Base-by-base conservation (phyloP, 2,329 filamentous ascomycete genomes). In the Hymenoscyphus linearis region DNA sequence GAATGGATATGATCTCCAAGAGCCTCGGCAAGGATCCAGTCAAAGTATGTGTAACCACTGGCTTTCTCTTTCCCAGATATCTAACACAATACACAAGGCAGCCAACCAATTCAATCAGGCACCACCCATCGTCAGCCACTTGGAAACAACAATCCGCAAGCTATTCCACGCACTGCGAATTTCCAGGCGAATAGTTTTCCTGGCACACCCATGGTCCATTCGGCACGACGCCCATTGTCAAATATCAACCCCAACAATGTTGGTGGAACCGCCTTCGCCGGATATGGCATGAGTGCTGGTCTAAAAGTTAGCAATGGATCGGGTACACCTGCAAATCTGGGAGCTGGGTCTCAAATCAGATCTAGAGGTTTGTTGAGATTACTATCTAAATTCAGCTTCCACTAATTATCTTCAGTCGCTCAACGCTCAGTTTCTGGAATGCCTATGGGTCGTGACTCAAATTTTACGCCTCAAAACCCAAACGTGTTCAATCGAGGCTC, bases 201-300 rank as follows among this genome's bases (percentile, higher is more conserved):
- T 53, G 59, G 62, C 27, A 70, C 69, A 2, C 67, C 68, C 13
- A 57, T 66, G 16, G 44, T 25, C n/a, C 44, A 22, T 50, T 54
- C 59, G 25, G 64, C 62, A 18, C 60, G 52, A 27, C 61, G 65
- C 64, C 55, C 55, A 36, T 67, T 65, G 52, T 65, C 68, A 44
- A 61, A 66, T 22, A 61, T 65, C 26, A 67, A 69, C 22, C 62
- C 72, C 13, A 55, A 60, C 57, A 54, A 22, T 60, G 56, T 55
- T 18, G 60, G 61, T 47, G 35, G 55, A 27, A 60, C 61, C 57
- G 68, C 69, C 1, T 69, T 73, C 36, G 62, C 66, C 37, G 70
- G 70, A 7, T 73, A 73, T 60, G 72, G 72, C 22, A 69, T 74
- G 69, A 73, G 71, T 58, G 72, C 72, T 47, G 71, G 72, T 52